Conservation (phyloP, 331 rosid genomes). For the Erythrophleum ivorense region DNA sequence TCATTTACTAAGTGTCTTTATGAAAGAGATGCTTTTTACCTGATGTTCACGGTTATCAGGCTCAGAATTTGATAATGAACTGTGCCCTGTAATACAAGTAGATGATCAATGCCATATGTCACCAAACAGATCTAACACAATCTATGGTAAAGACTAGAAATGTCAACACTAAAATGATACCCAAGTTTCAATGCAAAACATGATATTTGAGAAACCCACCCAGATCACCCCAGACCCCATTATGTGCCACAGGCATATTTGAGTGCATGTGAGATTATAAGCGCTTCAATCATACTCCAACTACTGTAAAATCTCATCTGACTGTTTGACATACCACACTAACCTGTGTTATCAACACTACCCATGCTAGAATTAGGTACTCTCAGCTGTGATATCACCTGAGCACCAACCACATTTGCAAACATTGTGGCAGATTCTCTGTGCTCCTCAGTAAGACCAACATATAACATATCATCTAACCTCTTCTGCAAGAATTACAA, state of each 20-base stretch:
- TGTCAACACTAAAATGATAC: slow-evolving; percentile 27
- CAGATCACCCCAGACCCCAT: not conserved
- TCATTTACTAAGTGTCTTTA: slow-evolving; percentile 37
- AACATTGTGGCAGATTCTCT: slow-evolving; percentile 93
- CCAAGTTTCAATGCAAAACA: slow-evolving; percentile 33
- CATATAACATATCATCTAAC: slow-evolving; percentile 87
- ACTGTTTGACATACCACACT: slow-evolving; percentile 37
- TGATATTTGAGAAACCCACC: slow-evolving; percentile 36
- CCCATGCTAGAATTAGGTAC: slow-evolving; percentile 56
- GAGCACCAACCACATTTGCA: slow-evolving; percentile 93
- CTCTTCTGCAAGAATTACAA: slow-evolving; percentile 80
- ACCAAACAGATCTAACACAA: slow-evolving; percentile 27
- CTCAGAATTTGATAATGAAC: slow-evolving; percentile 57
- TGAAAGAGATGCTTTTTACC: slow-evolving; percentile 58
- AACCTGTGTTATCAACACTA: slow-evolving; percentile 62
- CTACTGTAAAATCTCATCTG: slow-evolving; percentile 26
- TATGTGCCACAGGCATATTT: slow-evolving; percentile 1
- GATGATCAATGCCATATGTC: slow-evolving; percentile 39
- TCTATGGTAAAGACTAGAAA: slow-evolving; percentile 29
- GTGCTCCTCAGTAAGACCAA: slow-evolving; percentile 99
- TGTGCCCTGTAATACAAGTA: slow-evolving; percentile 59
- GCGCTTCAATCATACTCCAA: slow-evolving; percentile 32
- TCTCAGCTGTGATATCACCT: slow-evolving; percentile 92
- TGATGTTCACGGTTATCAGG: slow-evolving; percentile 56
- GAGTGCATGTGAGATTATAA: slow-evolving; percentile 24